Conservation (phyloP, 2,329 filamentous ascomycete genomes). For the Penicillium sp. region DNA sequence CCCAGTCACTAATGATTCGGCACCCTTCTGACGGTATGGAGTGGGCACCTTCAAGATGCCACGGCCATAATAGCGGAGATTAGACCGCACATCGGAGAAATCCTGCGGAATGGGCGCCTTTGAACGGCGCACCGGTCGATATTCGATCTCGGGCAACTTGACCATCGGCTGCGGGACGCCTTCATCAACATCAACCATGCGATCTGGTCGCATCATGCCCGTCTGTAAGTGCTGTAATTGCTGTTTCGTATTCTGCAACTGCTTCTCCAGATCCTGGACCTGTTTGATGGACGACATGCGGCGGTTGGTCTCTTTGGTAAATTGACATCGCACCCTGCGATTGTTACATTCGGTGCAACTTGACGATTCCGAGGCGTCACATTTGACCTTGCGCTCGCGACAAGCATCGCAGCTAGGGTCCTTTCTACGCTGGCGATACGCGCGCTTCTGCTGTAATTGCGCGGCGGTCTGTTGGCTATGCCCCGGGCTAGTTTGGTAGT, state of each 20-base stretch:
- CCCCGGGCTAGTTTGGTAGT: slow-evolving; percentile 42
- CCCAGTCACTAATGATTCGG: slow-evolving; percentile 51
- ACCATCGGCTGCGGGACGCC: slow-evolving; percentile 46
- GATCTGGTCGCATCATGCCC: slow-evolving; percentile 54
- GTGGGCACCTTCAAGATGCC: slow-evolving; percentile 78
- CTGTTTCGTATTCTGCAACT: slow-evolving; percentile 74
- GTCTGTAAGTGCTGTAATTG: slow-evolving; percentile 74
- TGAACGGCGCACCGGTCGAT: slow-evolving; percentile 63
- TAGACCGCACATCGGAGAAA: slow-evolving; percentile 67
- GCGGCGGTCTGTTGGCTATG: slow-evolving; percentile 56
- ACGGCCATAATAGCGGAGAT: slow-evolving; percentile 69
- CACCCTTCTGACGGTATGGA: slow-evolving; percentile 58
- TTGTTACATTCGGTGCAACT: slow-evolving; percentile 98
- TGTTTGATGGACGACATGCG: slow-evolving; percentile 99
- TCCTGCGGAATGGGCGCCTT: slow-evolving; percentile 64
- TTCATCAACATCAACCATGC: slow-evolving; percentile 46
- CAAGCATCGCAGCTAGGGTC: slow-evolving; percentile 98
- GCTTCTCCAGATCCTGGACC: slow-evolving; percentile 93
- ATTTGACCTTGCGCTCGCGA: slow-evolving; percentile 77
- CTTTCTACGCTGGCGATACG: slow-evolving; percentile 91
- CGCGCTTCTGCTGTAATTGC: slow-evolving; percentile 76
- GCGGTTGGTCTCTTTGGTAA: slow-evolving; percentile 97
- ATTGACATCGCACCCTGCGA: slow-evolving; percentile 94
- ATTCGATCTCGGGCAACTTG: slow-evolving; percentile 64
- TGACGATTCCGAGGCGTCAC: slow-evolving; percentile 92